A percentile compares a stretch with the other conserved stretches of the same genome.
These are phyloP conservation scores for Saccharomycopsis sp. DNA, from an alignment of 805 yeast species.

Conservation along the genomic window DNA sequence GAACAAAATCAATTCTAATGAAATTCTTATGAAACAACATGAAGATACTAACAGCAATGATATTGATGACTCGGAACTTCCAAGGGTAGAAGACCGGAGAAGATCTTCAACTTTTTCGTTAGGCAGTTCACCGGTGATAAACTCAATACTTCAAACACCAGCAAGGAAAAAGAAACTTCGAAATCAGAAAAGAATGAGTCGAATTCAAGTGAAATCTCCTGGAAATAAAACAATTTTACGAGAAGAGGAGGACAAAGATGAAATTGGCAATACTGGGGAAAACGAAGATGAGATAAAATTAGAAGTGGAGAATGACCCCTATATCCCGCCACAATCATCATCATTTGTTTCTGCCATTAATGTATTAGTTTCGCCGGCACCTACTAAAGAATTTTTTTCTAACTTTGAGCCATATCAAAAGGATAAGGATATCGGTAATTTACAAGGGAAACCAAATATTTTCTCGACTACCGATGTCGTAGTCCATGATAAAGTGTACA, in stretches of 20 bases:
- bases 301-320: conserved; percentile 9
- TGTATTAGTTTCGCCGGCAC: conserved; percentile 48
- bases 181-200: conserved; percentile 2
- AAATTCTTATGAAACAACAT: no score
- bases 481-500: conserved; percentile 75
- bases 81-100: not conserved
- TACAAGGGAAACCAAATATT: conserved; percentile 10
- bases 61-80: no score
- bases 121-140: not conserved
- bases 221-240: not conserved
- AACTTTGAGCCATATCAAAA: conserved; percentile 7
- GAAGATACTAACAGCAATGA: no score
- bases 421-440: conserved; percentile 10
- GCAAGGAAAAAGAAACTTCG: not conserved
- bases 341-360: conserved; percentile 46
- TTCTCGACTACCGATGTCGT: conserved; percentile 51
- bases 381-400: conserved; percentile 40
- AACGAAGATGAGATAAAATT: conserved; percentile 13
- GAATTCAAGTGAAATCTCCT: not conserved
- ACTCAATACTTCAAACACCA: not conserved
- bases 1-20: no score
- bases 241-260: conserved; percentile 9
- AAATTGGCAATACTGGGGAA: not conserved
- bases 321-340: conserved; percentile 40
- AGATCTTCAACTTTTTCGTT: not conserved